These are phyloP conservation scores for Collybia mongolica DNA, from an alignment of 768 basidiomycete species.

Conservation along the genomic window DNA sequence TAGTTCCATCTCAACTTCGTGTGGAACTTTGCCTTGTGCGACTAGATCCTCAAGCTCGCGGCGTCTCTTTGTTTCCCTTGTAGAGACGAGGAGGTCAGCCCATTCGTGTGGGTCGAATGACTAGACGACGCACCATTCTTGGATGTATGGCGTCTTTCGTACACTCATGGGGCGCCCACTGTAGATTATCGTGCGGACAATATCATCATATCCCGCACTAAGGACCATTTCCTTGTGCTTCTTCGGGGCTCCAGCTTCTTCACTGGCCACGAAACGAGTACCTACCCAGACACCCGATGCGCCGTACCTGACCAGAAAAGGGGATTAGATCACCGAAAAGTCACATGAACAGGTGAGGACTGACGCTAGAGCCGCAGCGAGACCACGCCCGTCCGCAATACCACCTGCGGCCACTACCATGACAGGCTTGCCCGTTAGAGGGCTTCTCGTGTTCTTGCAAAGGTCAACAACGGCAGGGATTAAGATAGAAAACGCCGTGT, in stretches of 20 bases:
- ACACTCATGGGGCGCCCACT: slow-evolving; percentile 81
- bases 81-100: no score
- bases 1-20: slow-evolving; percentile 66
- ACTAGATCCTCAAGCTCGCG: slow-evolving; percentile 60
- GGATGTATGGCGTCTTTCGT: slow-evolving; percentile 76
- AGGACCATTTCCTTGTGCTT: slow-evolving; percentile 69
- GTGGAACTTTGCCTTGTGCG: slow-evolving; percentile 68
- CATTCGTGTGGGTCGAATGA: no score
- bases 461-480: slow-evolving; percentile 82
- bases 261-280: slow-evolving; percentile 82
- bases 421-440: slow-evolving; percentile 75
- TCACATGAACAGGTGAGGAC: slow-evolving; percentile 10
- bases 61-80: slow-evolving; percentile 61
- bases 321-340: background rate
- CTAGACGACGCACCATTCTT: slow-evolving; percentile 52
- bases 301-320: slow-evolving; percentile 54
- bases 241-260: slow-evolving; percentile 76
- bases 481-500: slow-evolving; percentile 76
- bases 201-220: slow-evolving; percentile 75
- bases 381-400: slow-evolving; percentile 78
- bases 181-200: slow-evolving; percentile 68
- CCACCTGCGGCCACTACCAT: slow-evolving; percentile 84
- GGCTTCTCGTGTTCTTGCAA: slow-evolving; percentile 67
- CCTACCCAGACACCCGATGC: slow-evolving; percentile 88
- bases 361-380: slow-evolving; percentile 73